Evolutionary conservation across 768 basidiomycete species (phyloP).

Genomic region (Trichaptum fuscoviolaceum): DNA sequence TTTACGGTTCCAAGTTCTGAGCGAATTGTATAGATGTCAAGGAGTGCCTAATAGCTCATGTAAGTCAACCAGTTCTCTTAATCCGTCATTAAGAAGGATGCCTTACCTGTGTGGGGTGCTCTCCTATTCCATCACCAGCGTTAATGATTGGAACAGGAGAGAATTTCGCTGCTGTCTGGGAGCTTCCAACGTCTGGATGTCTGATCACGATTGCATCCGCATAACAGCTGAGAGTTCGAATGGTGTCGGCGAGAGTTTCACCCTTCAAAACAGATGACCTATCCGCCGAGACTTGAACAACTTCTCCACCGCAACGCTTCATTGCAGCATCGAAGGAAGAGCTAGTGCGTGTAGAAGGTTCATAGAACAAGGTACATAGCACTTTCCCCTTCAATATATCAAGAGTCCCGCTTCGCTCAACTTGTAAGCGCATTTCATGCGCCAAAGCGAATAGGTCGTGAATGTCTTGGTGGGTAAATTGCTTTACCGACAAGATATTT

Average conservation of each 20-base stretch:
- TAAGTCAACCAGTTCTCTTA: constrained; percentile 5
- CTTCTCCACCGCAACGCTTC: constrained; percentile 96
- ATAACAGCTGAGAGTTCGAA: constrained; percentile 93
- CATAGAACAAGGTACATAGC: constrained; percentile 90
- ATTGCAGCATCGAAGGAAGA: constrained; percentile 97
- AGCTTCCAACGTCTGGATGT: constrained; percentile 90
- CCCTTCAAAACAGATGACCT: constrained; percentile 90
- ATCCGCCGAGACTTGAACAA: constrained; percentile 78
- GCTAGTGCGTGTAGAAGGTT: constrained; percentile 94
- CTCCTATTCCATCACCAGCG: constrained; percentile 94
- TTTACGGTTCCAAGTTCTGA: constrained; percentile 98
- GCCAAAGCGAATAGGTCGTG: constrained; percentile 93
- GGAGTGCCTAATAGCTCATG: constrained; percentile 48
- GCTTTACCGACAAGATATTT: constrained; percentile 92
- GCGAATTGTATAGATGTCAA: constrained; percentile 92
- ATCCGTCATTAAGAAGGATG: constrained; percentile 6
- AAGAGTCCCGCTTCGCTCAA: constrained; percentile 83
- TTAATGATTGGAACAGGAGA: constrained; percentile 95
- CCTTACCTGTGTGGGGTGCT: constrained; percentile 90
- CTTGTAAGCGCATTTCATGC: constrained; percentile 94
- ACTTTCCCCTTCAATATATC: constrained; percentile 90
- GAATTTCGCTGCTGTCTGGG: constrained; percentile 94
- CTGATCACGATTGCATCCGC: constrained; percentile 92
- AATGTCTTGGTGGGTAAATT: constrained; percentile 84
- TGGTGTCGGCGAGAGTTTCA: constrained; percentile 87